These are phyloP conservation scores for Nothophaeocryptopus gaeumannii DNA, from an alignment of 2,329 filamentous ascomycete genomes.

Conservation along the genomic window DNA sequence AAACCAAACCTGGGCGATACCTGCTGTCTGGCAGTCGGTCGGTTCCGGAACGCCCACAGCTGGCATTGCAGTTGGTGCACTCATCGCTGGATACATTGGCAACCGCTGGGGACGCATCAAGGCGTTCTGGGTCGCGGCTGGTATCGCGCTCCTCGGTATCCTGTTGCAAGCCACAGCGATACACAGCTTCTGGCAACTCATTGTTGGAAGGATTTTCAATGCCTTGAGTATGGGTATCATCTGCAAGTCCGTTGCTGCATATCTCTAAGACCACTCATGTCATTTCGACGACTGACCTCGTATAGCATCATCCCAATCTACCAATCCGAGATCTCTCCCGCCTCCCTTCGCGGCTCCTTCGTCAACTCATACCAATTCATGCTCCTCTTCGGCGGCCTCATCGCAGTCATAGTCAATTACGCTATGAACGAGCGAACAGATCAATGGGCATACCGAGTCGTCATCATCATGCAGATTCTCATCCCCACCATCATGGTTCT, in stretches of 20 bases:
- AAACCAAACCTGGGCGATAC: slow-evolving; percentile 4
- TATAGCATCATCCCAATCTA: slow-evolving; percentile 14
- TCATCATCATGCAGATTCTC: slow-evolving; percentile 10
- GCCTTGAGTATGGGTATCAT: slow-evolving; percentile 16
- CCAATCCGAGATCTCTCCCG: slow-evolving; percentile 11
- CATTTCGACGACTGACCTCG: background rate
- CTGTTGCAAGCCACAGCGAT: slow-evolving; percentile 11
- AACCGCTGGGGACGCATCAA: slow-evolving; percentile 6
- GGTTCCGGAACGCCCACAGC: slow-evolving; percentile 8
- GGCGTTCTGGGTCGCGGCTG: slow-evolving; percentile 11
- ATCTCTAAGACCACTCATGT: background rate
- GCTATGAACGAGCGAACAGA: slow-evolving; percentile 11
- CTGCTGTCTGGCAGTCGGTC: slow-evolving; percentile 11
- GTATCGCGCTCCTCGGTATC: slow-evolving; percentile 8
- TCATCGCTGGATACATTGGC: slow-evolving; percentile 9
- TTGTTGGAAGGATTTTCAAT: slow-evolving; percentile 13
- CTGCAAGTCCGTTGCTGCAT: slow-evolving; percentile 10
- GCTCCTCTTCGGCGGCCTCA: slow-evolving; percentile 13
- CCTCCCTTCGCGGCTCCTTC: slow-evolving; percentile 9
- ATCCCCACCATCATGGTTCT: slow-evolving; percentile 10
- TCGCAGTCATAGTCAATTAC: slow-evolving; percentile 13
- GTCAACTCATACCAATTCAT: slow-evolving; percentile 16
- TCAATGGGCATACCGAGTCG: slow-evolving; percentile 14
- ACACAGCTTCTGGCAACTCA: slow-evolving; percentile 10
- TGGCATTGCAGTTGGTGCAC: slow-evolving; percentile 4